Base-by-base conservation (phyloP, 202 grass and related monocot genomes). In the Eragrostis tef region DNA sequence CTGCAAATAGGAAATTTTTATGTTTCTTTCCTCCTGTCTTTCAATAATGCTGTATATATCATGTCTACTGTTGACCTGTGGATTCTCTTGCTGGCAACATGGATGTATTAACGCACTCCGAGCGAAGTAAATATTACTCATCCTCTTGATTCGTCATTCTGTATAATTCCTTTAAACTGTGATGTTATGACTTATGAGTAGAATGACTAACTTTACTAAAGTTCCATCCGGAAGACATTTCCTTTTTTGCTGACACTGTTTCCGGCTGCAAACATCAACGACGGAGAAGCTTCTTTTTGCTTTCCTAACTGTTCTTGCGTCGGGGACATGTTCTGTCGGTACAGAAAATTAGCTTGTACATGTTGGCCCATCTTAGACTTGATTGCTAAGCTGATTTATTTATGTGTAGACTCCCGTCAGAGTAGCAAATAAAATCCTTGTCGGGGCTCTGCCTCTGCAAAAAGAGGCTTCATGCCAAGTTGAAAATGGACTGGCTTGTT, bases 291-390 rank as follows among this genome's bases (percentile, higher is more conserved):
- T 82, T 51, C 44, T 63, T 81, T 41, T 64, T n/a, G 25, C 69
- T 41, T 42, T 73, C n/a, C 7, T 9, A 53, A 42, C 61, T 53
- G 47, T 53, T 64, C 25, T 22, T 41, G 62, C 67, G 76, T 52
- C 45, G 26, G 75, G 43, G 75, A 11, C 75, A 65, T 67, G 76
- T 51, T 78, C 26, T 53, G 76, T 67, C 47, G 12, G 27, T 67
- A 79, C 61, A 66, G 60, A 79, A 39, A 60, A 52, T 52, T 79
- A 50, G 59, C 11, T 41, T 24, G 11, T 36, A 11, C 24, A 64
- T 66, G 51, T 6, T 54, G 17, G 45, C 60, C 44, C 19, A 16
- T 29, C 17, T 3, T 65, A 13, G 59, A 65, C 60, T 51, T 52
- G 61, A 52, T 49, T 78, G 1, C 15, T 64, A 78, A 27, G 15